Evolutionary conservation across 2,329 filamentous ascomycete species (phyloP), one percentile per base, ranked within the genome.

Genomic region (Canariomyces notabilis): DNA sequence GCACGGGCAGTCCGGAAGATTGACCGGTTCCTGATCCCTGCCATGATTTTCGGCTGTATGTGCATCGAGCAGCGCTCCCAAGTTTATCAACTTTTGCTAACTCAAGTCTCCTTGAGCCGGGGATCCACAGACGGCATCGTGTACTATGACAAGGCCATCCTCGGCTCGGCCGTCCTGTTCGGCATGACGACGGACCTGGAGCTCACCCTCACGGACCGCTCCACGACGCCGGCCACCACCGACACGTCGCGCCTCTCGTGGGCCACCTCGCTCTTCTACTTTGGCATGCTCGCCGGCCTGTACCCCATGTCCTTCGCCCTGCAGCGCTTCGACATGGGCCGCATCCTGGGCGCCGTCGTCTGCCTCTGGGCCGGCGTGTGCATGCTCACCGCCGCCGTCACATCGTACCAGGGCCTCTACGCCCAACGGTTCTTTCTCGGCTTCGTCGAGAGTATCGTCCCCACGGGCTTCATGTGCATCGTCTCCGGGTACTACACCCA

Each of bases 211-310:
- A 65, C 76, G 11, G 63, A 72, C 55, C 33, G 52, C 2, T 57
- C 61, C 1, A 67, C 66, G 0, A 61, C 55, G 1, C 81, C 82
- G 0, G 73, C 76, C 1, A 76, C 75, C 0, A 76, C 75, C 14
- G 77, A 85, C 59, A 89, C 86, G 0, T 74, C 76, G 0, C 76
- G 85, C 9, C 74, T 89, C 21, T 82, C 77, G 54, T 89, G 85
- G 85, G 85, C 85, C 2, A 89, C 84, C 0, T 88, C 83, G 0
- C 72, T 88, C 57, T 89, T 89, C 68, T 89, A 89, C 68, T 88
- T 89, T 55, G 85, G 85, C 31, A 86, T 87, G 83, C 72, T 90
- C 2, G 80, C 77, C 0, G 85, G 85, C 0, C 68, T 86, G 3
- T 89, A 87, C 51, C 85, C 85, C 2, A 80, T 88, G 76, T 83